Evolutionary conservation across 2,329 filamentous ascomycete genomes (phyloP).

Genomic region (Balansia obtecta): DNA sequence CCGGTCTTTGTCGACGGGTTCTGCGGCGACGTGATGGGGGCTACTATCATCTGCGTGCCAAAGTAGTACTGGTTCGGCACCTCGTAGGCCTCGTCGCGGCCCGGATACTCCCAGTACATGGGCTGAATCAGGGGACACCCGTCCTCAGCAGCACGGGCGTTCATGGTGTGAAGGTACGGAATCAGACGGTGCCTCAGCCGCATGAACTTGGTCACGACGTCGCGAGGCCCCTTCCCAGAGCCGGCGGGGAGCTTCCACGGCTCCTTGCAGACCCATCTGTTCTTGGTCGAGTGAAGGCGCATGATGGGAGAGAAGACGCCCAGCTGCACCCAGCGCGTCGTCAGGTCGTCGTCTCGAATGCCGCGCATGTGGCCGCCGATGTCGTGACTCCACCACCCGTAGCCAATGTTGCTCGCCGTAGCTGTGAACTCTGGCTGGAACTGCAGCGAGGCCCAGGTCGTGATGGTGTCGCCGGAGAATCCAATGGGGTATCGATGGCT

Average conservation of each 20-base stretch:
- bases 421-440: slow-evolving; percentile 58
- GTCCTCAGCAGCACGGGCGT: slow-evolving; percentile 29
- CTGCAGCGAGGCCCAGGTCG: slow-evolving; percentile 45
- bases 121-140: slow-evolving; percentile 44
- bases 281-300: slow-evolving; percentile 46
- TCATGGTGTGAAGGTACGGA: slow-evolving; percentile 49
- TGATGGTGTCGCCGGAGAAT: slow-evolving; percentile 49
- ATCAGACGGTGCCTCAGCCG: slow-evolving; percentile 44
- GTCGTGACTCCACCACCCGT: slow-evolving; percentile 58
- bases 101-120: slow-evolving; percentile 49
- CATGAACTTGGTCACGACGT: slow-evolving; percentile 36
- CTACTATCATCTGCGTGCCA: slow-evolving; percentile 42
- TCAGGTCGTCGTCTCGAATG: slow-evolving; percentile 43
- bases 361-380: slow-evolving; percentile 52
- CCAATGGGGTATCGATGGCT: slow-evolving; percentile 53
- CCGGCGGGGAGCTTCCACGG: slow-evolving; percentile 35
- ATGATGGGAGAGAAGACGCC: slow-evolving; percentile 50
- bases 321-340: slow-evolving; percentile 48
- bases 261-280: slow-evolving; percentile 46
- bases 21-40: slow-evolving; percentile 40
- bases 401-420: slow-evolving; percentile 53
- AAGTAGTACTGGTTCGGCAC: slow-evolving; percentile 48
- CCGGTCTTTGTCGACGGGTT: slow-evolving; percentile 33
- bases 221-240: slow-evolving; percentile 31
- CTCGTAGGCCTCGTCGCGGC: slow-evolving; percentile 38